Evolutionary conservation across 139 green algal genomes (phyloP).

Genomic region (Picochlorum sp.): DNA sequence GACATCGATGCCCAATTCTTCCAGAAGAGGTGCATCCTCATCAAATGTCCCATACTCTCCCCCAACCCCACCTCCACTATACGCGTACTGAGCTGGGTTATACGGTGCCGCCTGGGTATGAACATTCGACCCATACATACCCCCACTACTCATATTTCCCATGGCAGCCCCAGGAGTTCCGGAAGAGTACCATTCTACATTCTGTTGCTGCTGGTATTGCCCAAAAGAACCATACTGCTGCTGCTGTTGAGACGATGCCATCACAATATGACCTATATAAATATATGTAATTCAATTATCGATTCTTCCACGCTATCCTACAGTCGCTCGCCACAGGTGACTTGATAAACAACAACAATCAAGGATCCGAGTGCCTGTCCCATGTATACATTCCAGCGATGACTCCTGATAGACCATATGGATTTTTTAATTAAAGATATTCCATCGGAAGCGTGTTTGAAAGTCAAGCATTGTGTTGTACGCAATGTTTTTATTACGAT

Average conservation of each 20-base stretch:
- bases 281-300: too few relatives aligned
- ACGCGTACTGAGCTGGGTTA: background rate
- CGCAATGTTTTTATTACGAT: too few relatives aligned
- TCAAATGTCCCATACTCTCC: slow-evolving; percentile 58
- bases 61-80: background rate
- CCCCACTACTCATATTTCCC: background rate
- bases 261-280: too few relatives aligned
- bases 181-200: slow-evolving; percentile 6
- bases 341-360: too few relatives aligned
- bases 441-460: too few relatives aligned
- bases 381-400: too few relatives aligned
- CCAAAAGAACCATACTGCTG: background rate
- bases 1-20: slow-evolving; percentile 93
- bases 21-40: slow-evolving; percentile 74
- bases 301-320: too few relatives aligned
- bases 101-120: background rate
- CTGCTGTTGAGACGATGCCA: background rate
- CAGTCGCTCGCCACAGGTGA: too few relatives aligned
- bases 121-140: background rate
- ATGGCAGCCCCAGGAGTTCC: background rate
- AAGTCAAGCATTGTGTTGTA: too few relatives aligned
- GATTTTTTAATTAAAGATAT: too few relatives aligned
- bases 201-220: slow-evolving; percentile 4
- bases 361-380: too few relatives aligned
- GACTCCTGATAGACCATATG: too few relatives aligned